phyloP scores from a whole-genome alignment of 1,139 yeast genomes.

The Taiozyma sp. region DNA sequence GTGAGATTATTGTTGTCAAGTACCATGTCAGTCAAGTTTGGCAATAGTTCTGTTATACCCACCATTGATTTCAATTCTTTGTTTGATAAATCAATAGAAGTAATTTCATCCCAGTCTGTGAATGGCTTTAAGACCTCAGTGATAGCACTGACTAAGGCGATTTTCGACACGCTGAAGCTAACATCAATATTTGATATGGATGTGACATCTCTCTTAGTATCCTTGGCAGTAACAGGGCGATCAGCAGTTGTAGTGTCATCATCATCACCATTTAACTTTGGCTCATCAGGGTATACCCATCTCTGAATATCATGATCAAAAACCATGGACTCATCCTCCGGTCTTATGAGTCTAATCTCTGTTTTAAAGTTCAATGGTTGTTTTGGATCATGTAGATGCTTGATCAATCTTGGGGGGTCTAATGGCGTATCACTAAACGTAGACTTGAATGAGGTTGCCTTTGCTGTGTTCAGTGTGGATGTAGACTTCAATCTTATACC shows the following conservation, averaged over 20 bases:
- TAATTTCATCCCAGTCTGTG: constrained; percentile 31
- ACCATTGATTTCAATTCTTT: constrained; percentile 26
- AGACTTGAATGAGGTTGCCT: constrained; percentile 7
- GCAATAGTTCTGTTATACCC: constrained; percentile 31
- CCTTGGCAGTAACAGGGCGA: neutral
- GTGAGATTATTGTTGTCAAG: constrained; percentile 28
- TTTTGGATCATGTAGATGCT: neutral
- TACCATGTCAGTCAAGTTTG: constrained; percentile 27
- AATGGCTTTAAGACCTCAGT: constrained; percentile 28
- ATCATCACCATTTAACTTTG: neutral
- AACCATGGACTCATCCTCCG: constrained; percentile 10
- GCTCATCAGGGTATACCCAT: constrained; percentile 7
- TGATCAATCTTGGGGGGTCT: constrained; percentile 8
- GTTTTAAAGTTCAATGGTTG: constrained; percentile 7
- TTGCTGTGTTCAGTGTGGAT: constrained; percentile 6
- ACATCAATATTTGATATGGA: constrained; percentile 22
- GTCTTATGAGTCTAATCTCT: constrained; percentile 11
- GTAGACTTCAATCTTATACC: constrained; percentile 5
- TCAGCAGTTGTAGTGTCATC: neutral
- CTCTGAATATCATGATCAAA: constrained; percentile 7
- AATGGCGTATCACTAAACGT: constrained; percentile 8
- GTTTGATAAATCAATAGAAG: constrained; percentile 25
- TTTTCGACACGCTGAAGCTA: constrained; percentile 27
- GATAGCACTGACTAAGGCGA: constrained; percentile 26
- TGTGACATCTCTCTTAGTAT: constrained; percentile 12